Evolutionary conservation across 305 asterid genomes (phyloP), one percentile per base, ranked within the genome.

Genomic region (Withania somnifera): DNA sequence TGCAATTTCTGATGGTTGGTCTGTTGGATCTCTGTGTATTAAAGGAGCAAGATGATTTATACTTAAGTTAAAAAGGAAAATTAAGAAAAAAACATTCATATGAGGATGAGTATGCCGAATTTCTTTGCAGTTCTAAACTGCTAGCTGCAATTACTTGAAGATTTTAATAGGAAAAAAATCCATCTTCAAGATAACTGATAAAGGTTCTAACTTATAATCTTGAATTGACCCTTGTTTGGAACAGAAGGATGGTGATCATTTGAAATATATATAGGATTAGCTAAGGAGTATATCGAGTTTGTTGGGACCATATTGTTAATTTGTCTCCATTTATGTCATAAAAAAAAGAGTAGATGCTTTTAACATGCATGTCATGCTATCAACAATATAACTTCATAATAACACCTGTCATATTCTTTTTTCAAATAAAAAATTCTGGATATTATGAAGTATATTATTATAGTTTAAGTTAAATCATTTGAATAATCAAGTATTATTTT

Each of bases 51-150:
- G 34, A 30, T 30, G 34, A 30, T 30, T 30, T 30, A 30, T n/a
- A n/a, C n/a, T 30, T 30, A 30, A 30, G 4, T 30, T 30, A 2
- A 30, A 30, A 30, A 30, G 4, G 34, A 30, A 30, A 30, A 30
- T 30, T 30, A 30, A 30, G 34, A 30, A 30, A 30, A 30, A 30
- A 30, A 4, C 34, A n/a, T n/a, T n/a, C n/a, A n/a, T n/a, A n/a
- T n/a, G n/a, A n/a, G n/a, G 99, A 88, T 0, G 98, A 92, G 1
- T 98, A 90, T 53, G 89, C 92, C 81, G 86, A 90, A 84, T 87
- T 94, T 83, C 99, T 88, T 85, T 93, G 98, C 69, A 94, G 95
- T n/a, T 96, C 99, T 40, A 94, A 67, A 71, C 95, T 86, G 13
- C 98, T 92, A 85, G 95, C 97, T 93, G 95, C 81, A 56, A 67